Percentiles rank a stretch among this genome's conserved stretches.
Conservation (phyloP, 2,329 filamentous ascomycete species). For the Aspergillus proliferans region DNA sequence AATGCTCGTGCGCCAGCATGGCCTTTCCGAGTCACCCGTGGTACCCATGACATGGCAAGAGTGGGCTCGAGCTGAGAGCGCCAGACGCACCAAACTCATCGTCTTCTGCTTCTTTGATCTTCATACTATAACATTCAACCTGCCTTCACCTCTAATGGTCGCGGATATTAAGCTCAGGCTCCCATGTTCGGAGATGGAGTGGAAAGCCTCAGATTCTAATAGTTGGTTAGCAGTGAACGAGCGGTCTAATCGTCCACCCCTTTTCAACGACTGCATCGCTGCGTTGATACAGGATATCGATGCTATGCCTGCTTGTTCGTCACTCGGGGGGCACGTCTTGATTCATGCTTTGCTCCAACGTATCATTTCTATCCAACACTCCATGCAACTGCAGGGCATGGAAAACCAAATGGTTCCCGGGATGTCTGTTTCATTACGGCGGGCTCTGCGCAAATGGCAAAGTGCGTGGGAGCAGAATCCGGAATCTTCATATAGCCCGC, state of each 20-base stretch:
- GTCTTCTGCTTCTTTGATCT: conserved; percentile 23
- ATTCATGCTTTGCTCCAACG: background rate
- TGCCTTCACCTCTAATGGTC: conserved; percentile 19
- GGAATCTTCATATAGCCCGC: background rate
- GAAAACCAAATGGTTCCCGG: background rate
- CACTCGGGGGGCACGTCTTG: background rate
- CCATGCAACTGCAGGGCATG: background rate
- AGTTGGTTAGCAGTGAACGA: background rate
- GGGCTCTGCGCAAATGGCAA: background rate
- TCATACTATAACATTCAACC: conserved; percentile 21
- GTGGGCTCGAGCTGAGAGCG: conserved; percentile 18
- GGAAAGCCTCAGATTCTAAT: conserved; percentile 10
- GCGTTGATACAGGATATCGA: background rate
- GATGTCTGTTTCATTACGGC: background rate
- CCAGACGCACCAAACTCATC: conserved; percentile 22
- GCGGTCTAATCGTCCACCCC: background rate
- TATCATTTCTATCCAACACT: background rate
- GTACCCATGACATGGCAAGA: conserved; percentile 11
- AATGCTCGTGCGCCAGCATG: background rate
- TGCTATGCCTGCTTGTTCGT: background rate
- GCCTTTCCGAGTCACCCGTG: background rate
- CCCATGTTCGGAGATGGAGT: conserved; percentile 17
- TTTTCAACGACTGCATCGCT: background rate
- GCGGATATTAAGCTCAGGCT: conserved; percentile 18
- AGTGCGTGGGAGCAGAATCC: background rate